Evolutionary conservation across 169 alveolate species (phyloP), one percentile per base, ranked within the genome.

Genomic region (Cryptosporidium felis): DNA sequence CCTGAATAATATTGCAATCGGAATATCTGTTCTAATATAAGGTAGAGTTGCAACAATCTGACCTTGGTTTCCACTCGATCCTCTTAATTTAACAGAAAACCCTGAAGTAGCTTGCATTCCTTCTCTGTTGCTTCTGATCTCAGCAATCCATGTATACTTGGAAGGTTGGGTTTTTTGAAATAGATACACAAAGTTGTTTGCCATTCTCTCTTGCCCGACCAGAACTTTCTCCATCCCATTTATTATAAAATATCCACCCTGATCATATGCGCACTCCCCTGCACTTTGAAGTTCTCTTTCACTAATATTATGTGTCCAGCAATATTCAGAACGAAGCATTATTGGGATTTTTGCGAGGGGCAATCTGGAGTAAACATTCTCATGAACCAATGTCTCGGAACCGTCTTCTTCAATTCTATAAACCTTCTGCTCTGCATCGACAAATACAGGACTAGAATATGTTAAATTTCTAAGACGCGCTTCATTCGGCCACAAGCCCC

Each of bases 151-250:
- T 1, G 99, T 95, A 89, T 92, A 96, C 80, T 97, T 98, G 4
- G 98, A 91, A 23, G 99, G 99, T 82, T 97, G 98, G 80, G 94
- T 97, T 91, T 96, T 96, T 80, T 96, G 94, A 92, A 98, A 98
- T 16, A 97, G 98, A 91, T 97, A 96, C 23, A 98, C 99, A 91
- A 97, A 97, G 91, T 98, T 98, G 74, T 96, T 94, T 10, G 99
- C 99, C 99, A 97, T 98, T 82, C 99, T 95, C 82, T 98, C 99
- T 89, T 97, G 97, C 1, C 99, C 99, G 8, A 98, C 98, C 42
- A 98, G 89, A 63, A 98, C 99, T 89, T 98, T 97, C 90, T 98
- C 99, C 47, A 97, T 96, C 47, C 99, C 99, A 82, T 97, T 97
- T 40, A 98, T 97, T 51, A 98, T 96, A 90, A 98, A 98, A 91